Base-by-base conservation (phyloP, 306 rosid species). In the Quercus agrifolia region DNA sequence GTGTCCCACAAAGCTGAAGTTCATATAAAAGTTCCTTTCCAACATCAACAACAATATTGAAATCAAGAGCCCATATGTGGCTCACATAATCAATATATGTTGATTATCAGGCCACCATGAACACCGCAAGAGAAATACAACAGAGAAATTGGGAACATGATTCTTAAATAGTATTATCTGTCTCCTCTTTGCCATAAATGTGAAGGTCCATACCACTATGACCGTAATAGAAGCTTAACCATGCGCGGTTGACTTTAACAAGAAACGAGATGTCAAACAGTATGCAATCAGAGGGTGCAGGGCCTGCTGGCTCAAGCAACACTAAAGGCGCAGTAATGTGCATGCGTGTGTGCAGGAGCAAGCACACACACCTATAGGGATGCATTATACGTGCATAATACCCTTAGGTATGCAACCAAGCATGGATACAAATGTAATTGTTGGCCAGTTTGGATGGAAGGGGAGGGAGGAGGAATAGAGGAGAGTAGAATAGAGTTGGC, bases 31-130 rank as follows among this genome's bases (percentile, higher is more conserved):
- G 41, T 27, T 27, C 41, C 4, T 62, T 62, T 62, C 28, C 20
- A 31, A 27, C 28, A 27, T 62, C 41, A 12, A 28, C 20, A 2
- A 62, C 69, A 14, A 27, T 13, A 5, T 28, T 3, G n/a, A 4
- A 9, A 51, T 71, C 57, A n/a, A 51, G 75, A 35, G 76, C 64
- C 74, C 74, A 77, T 78, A 56, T 73, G 79, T 77, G 55, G 85
- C 75, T 77, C 71, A 54, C 14, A 46, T 46, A 11, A 46, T 46
- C 14, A 46, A 2, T 11, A 46, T 8, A 11, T 46, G 52, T 12
- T n/a, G 56, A 56, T 56, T 19, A 73, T 27, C 38, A 59, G 73
- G 80, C 77, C 68, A 69, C 64, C 51, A 74, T 74, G 73, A 41
- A 69, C 12, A 66, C 6, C 71, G 1, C 46, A 67, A 67, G 3